A percentile compares a stretch with the other conserved stretches of the same genome.
Evolutionary conservation across 2,329 filamentous ascomycete species (phyloP).

Genomic region (Botrytis tulipae): DNA sequence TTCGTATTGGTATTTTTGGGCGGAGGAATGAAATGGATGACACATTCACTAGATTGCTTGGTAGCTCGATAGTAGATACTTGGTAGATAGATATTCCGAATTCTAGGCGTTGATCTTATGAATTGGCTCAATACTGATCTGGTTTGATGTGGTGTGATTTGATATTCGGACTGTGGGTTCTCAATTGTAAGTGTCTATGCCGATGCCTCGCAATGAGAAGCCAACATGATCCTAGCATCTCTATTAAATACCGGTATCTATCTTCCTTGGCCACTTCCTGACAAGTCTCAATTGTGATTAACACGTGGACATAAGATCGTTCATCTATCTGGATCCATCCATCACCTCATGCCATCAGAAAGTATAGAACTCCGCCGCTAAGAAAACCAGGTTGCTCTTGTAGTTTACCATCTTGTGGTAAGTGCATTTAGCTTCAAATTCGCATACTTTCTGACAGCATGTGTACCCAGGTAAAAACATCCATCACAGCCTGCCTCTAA

Average conservation of each 20-base stretch:
- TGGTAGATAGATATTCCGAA: not conserved
- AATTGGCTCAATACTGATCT: not conserved
- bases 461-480: not conserved
- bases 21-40: not conserved
- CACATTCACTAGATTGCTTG: not conserved
- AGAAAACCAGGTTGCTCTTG: not conserved
- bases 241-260: not conserved
- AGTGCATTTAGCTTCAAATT: not conserved
- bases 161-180: not conserved
- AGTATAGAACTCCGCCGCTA: not conserved
- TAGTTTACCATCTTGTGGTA: not conserved
- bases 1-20: not conserved
- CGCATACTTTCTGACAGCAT: not conserved
- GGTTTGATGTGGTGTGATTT: not conserved
- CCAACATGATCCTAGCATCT: not conserved
- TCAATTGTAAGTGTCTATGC: not conserved
- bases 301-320: not conserved
- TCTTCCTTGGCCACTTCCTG: not conserved
- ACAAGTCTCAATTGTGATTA: not conserved
- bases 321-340: not conserved
- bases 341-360: not conserved
- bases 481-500: not conserved
- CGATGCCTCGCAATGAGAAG: not conserved
- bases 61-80: not conserved
- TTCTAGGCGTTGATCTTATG: not conserved